Evolutionary conservation across 1,139 yeast species (phyloP).

Genomic region (Suhomyces ambrosiae): DNA sequence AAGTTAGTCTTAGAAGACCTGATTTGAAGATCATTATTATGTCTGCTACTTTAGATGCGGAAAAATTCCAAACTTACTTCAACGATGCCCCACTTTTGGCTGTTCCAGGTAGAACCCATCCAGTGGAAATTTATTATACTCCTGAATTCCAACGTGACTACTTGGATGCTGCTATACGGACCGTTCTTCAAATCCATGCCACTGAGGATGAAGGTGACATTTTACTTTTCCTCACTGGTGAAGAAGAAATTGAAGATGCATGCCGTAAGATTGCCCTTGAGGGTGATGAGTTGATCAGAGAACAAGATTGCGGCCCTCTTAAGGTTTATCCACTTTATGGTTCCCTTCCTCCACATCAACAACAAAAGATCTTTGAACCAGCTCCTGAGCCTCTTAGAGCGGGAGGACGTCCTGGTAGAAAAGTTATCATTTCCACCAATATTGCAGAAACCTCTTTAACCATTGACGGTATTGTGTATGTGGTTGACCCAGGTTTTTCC

Average conservation of each 20-base stretch:
- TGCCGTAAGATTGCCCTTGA: conserved; percentile 85
- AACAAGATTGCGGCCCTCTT: conserved; percentile 86
- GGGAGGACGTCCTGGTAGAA: conserved; percentile 87
- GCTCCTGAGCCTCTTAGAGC: conserved; percentile 70
- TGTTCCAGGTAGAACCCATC: conserved; percentile 97
- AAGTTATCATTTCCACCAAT: conserved; percentile 90
- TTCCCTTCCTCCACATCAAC: conserved; percentile 93
- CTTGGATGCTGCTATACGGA: conserved; percentile 89
- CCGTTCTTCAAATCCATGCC: conserved; percentile 94
- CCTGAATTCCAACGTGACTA: conserved; percentile 96
- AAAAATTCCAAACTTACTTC: conserved; percentile 89
- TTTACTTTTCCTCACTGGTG: conserved; percentile 88
- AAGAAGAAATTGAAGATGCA: conserved; percentile 97
- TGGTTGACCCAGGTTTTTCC: conserved; percentile 96
- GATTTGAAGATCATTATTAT: conserved; percentile 90
- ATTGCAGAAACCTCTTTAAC: conserved; percentile 98
- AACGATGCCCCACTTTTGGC: conserved; percentile 91
- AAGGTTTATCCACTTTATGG: conserved; percentile 93
- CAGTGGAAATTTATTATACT: conserved; percentile 95
- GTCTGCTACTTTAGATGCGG: conserved; percentile 98
- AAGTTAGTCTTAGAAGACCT: conserved; percentile 74
- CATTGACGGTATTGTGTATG: conserved; percentile 95
- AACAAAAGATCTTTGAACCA: conserved; percentile 87
- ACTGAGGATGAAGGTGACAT: conserved; percentile 95
- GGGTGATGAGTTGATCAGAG: conserved; percentile 84